phyloP scores from a whole-genome alignment of 306 rosid species.

The Vigna angularis region DNA sequence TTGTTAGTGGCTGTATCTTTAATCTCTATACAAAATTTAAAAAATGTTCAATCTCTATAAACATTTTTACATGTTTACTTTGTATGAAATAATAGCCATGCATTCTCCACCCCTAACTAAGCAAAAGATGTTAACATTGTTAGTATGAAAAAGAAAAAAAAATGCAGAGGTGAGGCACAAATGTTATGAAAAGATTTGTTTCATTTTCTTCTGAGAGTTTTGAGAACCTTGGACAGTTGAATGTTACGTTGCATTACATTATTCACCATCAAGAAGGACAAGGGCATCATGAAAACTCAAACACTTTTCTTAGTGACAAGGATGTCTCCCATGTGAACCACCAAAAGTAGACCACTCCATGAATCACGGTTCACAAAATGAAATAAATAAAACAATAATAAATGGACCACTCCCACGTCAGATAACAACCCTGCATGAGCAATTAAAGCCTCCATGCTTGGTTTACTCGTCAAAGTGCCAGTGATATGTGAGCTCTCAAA shows the following conservation, averaged over 20 bases:
- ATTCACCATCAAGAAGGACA: background rate
- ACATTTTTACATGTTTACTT: no score
- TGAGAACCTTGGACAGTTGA: background rate
- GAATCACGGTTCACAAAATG: background rate
- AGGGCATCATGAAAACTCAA: no score
- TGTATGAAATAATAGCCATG: background rate
- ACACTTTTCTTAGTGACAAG: background rate
- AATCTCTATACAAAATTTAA: no score
- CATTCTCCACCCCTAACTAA: no score
- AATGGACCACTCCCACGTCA: background rate
- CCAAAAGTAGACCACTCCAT: background rate
- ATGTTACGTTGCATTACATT: background rate
- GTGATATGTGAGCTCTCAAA: background rate
- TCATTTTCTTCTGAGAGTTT: background rate
- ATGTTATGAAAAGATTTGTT: background rate
- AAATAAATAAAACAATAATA: background rate
- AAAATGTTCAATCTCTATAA: no score
- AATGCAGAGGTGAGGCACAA: background rate
- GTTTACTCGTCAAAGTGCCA: background rate
- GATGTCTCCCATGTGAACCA: background rate
- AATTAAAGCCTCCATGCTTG: conserved; percentile 28
- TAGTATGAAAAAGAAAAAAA: background rate
- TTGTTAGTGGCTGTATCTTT: conserved; percentile 1
- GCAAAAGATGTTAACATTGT: background rate
- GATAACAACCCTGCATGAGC: background rate